Base-by-base conservation (phyloP, 768 basidiomycete species). In the Podaxis sp. region DNA sequence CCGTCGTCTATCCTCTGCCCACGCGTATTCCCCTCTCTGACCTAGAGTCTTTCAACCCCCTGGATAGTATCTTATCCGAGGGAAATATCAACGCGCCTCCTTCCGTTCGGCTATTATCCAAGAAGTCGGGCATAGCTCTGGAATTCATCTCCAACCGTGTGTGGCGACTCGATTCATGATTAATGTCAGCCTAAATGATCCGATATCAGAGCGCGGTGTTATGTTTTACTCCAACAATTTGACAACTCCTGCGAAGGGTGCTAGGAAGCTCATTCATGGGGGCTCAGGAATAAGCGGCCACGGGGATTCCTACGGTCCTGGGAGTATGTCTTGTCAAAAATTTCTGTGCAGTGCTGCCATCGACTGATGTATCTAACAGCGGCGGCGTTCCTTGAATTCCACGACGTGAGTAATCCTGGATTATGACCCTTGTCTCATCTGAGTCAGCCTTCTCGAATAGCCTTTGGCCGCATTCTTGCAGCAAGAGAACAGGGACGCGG, bases 261-360 rank as follows among this genome's bases (percentile, higher is more conserved):
- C 85, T 36, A 80, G 87, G 50, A 91, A 91, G 79, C 84, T 82
- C 71, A 87, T 90, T 38, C 90, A 93, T 67, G 89, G 90, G 17
- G 89, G 90, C 2, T 84, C 83, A n/a, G 89, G 89, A 24, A 73
- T 75, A 19, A 73, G 70, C 53, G 84, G 78, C 25, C 70, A 79
- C 22, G 84, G 84, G 0, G 83, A 87, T 61, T 83, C 86, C 5
- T 91, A 91, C 69, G 74, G 76, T 37, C 76, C 82, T 15, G 80
- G 80, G 57, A 80, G 88, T 88, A 73, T 59, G 84, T 76, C 15
- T 47, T 43, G 24, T 58, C 24, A 36, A 33, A 40, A 5, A 22
- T 25, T 63, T 8, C 38, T 61, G 50, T 50, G 57, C 13, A 24
- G 49, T 57, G 5, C 25, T 36, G 17, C 7, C 57, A 51, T 56